These are phyloP conservation scores for Cryptosporidium parvum DNA, from an alignment of 169 alveolate genomes.

Conservation along the genomic window DNA sequence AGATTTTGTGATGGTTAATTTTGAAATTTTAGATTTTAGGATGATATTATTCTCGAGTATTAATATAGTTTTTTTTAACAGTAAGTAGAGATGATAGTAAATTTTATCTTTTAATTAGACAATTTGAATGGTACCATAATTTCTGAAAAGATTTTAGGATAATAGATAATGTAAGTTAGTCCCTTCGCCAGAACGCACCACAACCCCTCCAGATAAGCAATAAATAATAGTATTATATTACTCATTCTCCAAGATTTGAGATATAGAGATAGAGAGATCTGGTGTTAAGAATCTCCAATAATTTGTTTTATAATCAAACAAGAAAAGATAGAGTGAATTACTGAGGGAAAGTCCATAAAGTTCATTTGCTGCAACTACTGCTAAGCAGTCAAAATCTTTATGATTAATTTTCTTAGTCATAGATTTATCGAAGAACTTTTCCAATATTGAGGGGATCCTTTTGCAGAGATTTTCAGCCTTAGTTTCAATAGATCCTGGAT, in stretches of 20 bases:
- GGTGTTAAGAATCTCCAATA: conserved; percentile 51
- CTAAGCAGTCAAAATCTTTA: conserved; percentile 44
- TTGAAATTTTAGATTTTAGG: too few relatives aligned
- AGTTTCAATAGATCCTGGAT: background rate
- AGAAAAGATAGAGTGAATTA: conserved; percentile 39
- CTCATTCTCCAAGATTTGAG: background rate
- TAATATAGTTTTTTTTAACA: too few relatives aligned
- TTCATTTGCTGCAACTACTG: conserved; percentile 33
- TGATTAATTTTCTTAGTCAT: background rate
- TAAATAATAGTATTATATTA: background rate
- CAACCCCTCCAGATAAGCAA: background rate
- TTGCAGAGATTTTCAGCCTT: conserved; percentile 30
- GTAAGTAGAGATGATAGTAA: too few relatives aligned
- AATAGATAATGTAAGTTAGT: too few relatives aligned
- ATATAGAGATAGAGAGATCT: conserved; percentile 7
- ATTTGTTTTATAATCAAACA: conserved; percentile 27
- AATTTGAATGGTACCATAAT: too few relatives aligned
- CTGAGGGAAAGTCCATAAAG: conserved; percentile 21
- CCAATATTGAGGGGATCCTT: background rate
- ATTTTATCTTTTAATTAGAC: too few relatives aligned
- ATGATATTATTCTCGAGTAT: too few relatives aligned
- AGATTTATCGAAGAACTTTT: conserved; percentile 3
- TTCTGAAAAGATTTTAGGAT: too few relatives aligned
- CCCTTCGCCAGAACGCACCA: too few relatives aligned
- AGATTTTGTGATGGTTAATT: background rate